phyloP scores from a whole-genome alignment of 305 asterid species.

The Fraxinus sp. region DNA sequence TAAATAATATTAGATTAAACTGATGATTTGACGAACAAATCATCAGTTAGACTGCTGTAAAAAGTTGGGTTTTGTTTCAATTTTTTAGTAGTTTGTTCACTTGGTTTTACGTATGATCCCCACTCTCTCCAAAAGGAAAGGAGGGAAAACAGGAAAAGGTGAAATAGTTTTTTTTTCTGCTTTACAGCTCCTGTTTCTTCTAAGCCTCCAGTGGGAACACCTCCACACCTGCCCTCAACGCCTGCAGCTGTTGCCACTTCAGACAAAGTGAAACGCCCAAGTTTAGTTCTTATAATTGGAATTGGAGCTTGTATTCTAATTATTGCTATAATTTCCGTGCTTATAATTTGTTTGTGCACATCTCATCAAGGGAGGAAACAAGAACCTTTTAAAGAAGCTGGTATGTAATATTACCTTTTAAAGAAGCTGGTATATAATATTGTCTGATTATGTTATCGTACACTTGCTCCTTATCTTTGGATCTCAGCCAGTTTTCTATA shows the following conservation, averaged over 20 bases:
- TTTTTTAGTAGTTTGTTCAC: background rate
- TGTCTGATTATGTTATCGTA: background rate
- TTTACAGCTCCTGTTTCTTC: conserved; percentile 72
- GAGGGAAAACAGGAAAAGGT: conserved; percentile 6
- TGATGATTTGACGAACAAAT: conserved; percentile 6
- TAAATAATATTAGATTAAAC: conserved; percentile 10
- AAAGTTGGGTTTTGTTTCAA: background rate
- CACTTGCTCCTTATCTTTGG: background rate
- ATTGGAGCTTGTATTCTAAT: conserved; percentile 68
- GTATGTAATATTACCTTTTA: conserved; percentile 44
- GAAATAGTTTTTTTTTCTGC: conserved; percentile 25
- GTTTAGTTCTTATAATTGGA: conserved; percentile 60
- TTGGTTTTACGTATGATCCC: background rate
- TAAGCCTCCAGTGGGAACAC: conserved; percentile 53
- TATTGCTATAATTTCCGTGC: conserved; percentile 51
- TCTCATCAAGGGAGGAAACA: conserved; percentile 50
- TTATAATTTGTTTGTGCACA: conserved; percentile 57
- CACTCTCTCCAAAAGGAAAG: background rate
- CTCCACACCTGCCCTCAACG: conserved; percentile 54
- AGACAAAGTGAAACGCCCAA: conserved; percentile 49
- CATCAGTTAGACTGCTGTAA: background rate
- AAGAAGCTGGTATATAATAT: conserved; percentile 58
- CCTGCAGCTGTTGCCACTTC: conserved; percentile 51
- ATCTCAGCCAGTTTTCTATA: conserved; percentile 16
- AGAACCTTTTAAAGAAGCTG: conserved; percentile 51